Percentiles rank a stretch among this genome's conserved stretches.
phyloP scores from a whole-genome alignment of 192 early-diverging fungal genomes.

The Rhizophlyctis rosea region DNA sequence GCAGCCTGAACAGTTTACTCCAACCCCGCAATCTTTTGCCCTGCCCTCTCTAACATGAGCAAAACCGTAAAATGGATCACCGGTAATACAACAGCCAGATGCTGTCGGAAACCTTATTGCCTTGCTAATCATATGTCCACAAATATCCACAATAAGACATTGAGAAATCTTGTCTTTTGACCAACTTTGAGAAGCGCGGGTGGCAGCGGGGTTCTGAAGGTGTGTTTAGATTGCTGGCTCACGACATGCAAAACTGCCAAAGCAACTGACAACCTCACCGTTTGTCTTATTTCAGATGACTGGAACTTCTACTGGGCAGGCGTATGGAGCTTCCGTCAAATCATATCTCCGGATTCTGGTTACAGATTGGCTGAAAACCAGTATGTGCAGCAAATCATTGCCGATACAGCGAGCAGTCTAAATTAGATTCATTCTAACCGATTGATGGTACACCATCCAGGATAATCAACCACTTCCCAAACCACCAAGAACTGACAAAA shows the following conservation, averaged over 20 bases:
- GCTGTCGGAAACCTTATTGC: not conserved
- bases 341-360: slow-evolving; percentile 54
- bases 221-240: not conserved
- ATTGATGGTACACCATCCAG: not conserved
- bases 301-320: slow-evolving; percentile 64
- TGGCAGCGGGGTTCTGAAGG: slow-evolving; percentile 52
- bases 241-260: not conserved
- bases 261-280: too few relatives aligned
- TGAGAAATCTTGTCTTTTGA: slow-evolving; percentile 50
- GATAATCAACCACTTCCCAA: slow-evolving; percentile 61
- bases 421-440: not conserved
- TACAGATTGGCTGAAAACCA: slow-evolving; percentile 52
- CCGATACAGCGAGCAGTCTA: not conserved
- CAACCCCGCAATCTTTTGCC: too few relatives aligned
- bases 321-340: slow-evolving; percentile 47
- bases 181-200: slow-evolving; percentile 55
- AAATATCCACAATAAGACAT: slow-evolving; percentile 30
- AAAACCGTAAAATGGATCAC: slow-evolving; percentile 22
- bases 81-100: not conserved
- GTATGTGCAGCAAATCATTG: slow-evolving; percentile 26
- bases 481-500: slow-evolving; percentile 55
- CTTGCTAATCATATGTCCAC: not conserved
- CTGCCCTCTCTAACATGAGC: too few relatives aligned
- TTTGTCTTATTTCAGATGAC: slow-evolving; percentile 50
- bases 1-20: too few relatives aligned